Evolutionary conservation across 441 rosid species (phyloP), one percentile per base, ranked within the genome.

Genomic region (Arabidopsis lyrata): DNA sequence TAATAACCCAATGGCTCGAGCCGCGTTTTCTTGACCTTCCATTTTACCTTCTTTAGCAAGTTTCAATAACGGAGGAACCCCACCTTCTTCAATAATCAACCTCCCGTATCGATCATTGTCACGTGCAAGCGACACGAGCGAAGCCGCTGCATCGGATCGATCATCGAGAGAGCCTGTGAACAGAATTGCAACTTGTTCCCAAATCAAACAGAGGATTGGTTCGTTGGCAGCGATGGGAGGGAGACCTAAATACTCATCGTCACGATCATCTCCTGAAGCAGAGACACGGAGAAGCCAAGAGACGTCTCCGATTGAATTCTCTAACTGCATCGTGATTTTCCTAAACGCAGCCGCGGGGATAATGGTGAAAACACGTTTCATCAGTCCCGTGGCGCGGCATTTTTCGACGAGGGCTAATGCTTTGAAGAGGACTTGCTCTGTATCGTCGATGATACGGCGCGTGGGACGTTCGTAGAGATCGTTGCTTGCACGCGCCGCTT

Each of bases 201-300:
- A 89, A 13, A 89, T 87, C 52, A 89, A 83, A 77, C 95, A 83
- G 50, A 89, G 70, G 50, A 87, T 89, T 11, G 95, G 92, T 62
- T 89, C 92, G 73, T 89, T 89, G 0, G 95, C 89, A 0, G 92
- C 95, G 42, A 89, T 89, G 0, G 93, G 93, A 0, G 93, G 93
- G 32, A 88, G 83, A 9, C 93, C 95, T 2, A 87, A 77, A 49
- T 82, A 82, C 64, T 84, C 90, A 14, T 82, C 88, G 38, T 81
- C 88, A 16, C 87, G 83, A 71, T 89, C 86, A 18, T 83, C 87
- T 0, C 78, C 84, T 0, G 92, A 80, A 60, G 94, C 85, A 3
- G 90, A 86, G 41, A 89, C 90, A 8, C 90, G 80, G 13, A 85
- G 76, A 48, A 89, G 84, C 95, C 95, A 89, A 4, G 90, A 84